Conservation (phyloP, 2,329 filamentous ascomycete genomes). For the Aspergillus glaucus region DNA sequence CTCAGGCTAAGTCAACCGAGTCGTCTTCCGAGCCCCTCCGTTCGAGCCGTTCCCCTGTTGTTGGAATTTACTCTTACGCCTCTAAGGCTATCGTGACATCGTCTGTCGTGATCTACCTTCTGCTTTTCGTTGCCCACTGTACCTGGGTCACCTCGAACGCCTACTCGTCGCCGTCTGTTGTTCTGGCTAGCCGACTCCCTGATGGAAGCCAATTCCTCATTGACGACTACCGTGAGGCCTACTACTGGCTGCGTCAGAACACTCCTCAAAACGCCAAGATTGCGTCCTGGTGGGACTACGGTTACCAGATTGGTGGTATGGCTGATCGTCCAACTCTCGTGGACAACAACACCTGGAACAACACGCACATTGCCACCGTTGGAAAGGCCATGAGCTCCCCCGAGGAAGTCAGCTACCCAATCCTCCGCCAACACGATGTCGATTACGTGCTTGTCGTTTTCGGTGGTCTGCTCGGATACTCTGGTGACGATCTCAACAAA, state of each 20-base stretch:
- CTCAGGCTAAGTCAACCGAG: conserved; percentile 39
- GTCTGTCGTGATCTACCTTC: conserved; percentile 68
- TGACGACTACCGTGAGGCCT: conserved; percentile 97
- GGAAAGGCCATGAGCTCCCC: conserved; percentile 97
- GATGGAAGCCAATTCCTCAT: conserved; percentile 98
- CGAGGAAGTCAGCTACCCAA: conserved; percentile 97
- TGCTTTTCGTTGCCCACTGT: conserved; percentile 94
- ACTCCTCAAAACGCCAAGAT: conserved; percentile 92
- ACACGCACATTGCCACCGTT: conserved; percentile 97
- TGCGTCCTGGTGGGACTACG: conserved; percentile 99
- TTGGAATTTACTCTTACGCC: conserved; percentile 75
- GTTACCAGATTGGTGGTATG: conserved; percentile 99
- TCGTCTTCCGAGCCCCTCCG: conserved; percentile 47
- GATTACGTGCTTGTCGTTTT: conserved; percentile 98
- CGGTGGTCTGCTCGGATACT: conserved; percentile 91
- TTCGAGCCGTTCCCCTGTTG: conserved; percentile 62
- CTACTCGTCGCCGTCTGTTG: conserved; percentile 96
- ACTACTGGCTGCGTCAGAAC: conserved; percentile 99
- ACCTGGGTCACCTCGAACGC: conserved; percentile 99
- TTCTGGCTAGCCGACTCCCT: conserved; percentile 82
- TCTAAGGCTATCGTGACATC: conserved; percentile 75
- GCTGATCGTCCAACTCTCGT: conserved; percentile 93
- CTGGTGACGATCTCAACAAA: conserved; percentile 98
- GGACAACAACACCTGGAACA: conserved; percentile 99
- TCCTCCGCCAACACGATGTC: conserved; percentile 96